Percentiles rank a stretch among this genome's conserved stretches.
Evolutionary conservation across 73 alveolate genomes (phyloP).

Genomic region (Uronychia binucleata): DNA sequence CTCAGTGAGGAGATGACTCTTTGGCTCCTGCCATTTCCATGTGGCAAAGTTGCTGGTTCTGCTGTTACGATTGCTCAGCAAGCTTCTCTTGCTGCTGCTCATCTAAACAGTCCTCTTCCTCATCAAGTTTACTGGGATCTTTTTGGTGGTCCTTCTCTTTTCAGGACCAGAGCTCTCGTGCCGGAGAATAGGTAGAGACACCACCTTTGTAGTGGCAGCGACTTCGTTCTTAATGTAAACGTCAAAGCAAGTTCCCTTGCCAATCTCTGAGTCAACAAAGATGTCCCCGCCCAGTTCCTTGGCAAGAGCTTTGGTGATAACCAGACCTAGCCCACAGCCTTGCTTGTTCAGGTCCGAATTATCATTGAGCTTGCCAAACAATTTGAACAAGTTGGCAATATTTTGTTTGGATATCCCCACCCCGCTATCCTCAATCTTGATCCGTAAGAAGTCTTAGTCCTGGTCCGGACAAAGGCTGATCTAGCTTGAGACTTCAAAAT

Average conservation of each 20-base stretch:
- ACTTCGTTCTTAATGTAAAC: neutral
- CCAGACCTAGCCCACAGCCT: slow-evolving; percentile 48
- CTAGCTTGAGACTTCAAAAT: neutral
- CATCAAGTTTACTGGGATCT: neutral
- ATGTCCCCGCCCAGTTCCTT: slow-evolving; percentile 43
- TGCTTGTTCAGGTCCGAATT: slow-evolving; percentile 13
- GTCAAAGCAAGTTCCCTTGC: slow-evolving; percentile 21
- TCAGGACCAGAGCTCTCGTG: neutral
- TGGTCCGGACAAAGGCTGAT: neutral
- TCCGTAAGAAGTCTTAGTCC: neutral
- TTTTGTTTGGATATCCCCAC: slow-evolving; percentile 24
- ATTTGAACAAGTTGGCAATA: slow-evolving; percentile 7
- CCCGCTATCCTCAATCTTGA: slow-evolving; percentile 33
- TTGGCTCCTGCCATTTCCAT: too few relatives aligned
- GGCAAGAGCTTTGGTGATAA: slow-evolving; percentile 27
- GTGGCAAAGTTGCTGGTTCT: too few relatives aligned
- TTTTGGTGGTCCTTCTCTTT: neutral
- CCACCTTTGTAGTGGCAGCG: neutral
- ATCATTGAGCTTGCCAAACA: slow-evolving; percentile 17
- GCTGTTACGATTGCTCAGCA: too few relatives aligned
- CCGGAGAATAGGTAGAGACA: neutral
- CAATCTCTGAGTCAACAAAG: slow-evolving; percentile 13
- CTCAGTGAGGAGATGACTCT: too few relatives aligned
- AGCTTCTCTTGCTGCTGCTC: neutral
- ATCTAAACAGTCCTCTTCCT: neutral